Evolutionary conservation across 1,284 basidiomycete species (phyloP), one percentile per base, ranked within the genome.

Genomic region (Xanthoconium separans): DNA sequence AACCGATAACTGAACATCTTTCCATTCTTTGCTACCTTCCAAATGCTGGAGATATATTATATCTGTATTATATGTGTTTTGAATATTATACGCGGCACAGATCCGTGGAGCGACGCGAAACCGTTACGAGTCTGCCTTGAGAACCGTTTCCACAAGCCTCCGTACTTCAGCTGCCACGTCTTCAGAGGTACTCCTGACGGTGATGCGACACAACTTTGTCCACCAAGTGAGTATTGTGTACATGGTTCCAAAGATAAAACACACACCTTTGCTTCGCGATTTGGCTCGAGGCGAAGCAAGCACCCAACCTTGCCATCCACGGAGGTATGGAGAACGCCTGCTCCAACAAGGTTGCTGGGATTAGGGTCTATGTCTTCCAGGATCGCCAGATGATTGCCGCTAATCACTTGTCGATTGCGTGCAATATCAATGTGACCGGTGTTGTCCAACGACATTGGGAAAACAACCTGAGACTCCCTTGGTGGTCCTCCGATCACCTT

Each of bases 401-500:
- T 73, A 16, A 99, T 78, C 41, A 95, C 80, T 65, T 90, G 84
- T 36, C 81, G 78, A 64, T 97, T 82, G 68, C 83, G 86, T 11
- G 73, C 75, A 15, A 87, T 69, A 68, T 98, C 92, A 45, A 98
- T 74, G 47, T 90, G 82, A 6, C 89, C 91, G 4, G 75, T 70
- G 9, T 75, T 75, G 37, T 83, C 82, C 29, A 97, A 75, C 42
- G 77, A 74, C 61, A 98, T 87, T 0, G 89, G 83, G 73, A 98
- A 97, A 57, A 99, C 83, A 56, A 76, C 75, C 71, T 99, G 97
- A 18, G 90, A 84, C 75, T 99, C 97, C 52, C 95, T 82, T 24
- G 95, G 94, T 29, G 95, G 81, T 2, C 94, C 95, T 18, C 96
- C 96, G 54, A 99, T 98, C 64, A 98, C 77, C 72, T 94, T 94